Base-by-base conservation (phyloP, 1,284 basidiomycete species). In the Leucocoprinus gongylophorus region DNA sequence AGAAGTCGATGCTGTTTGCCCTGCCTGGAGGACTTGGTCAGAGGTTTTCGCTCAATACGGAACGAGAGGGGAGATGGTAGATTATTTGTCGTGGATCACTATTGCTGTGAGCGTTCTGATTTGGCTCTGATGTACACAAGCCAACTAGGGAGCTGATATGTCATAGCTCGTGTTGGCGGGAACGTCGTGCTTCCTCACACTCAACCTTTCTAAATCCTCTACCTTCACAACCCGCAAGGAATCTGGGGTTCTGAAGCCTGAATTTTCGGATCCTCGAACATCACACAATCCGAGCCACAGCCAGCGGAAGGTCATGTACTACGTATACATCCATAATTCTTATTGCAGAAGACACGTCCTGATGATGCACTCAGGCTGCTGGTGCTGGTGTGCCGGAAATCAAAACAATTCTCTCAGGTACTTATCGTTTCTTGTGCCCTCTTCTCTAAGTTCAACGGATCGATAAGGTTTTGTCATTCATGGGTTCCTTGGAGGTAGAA, bases 361-460 rank as follows among this genome's bases (percentile, higher is more conserved):
- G 48, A 46, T 42, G 38, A 39, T 48, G 39, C 48, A 26, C 21
- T 23, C 59, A 89, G 84, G 95, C 95, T 12, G 91, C 92, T 26
- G 95, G 95, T 12, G 93, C 90, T 62, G 95, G 95, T 56, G 95
- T 98, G 53, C 94, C 95, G 0, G 95, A 98, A 67, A 88, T 98
- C 67, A 99, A 98, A 70, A 95, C 93, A 1, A 97, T 98, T 53
- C 75, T 99, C 35, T 94, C 91, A 53, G 93, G 88, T 81, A 57
- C 40, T 40, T 10, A 26, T 4, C 35, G 13, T 17, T 15, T 37
- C 49, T 17, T 12, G 56, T 52, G 5, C 21, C 45, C 23, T 9
- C 23, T 23, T 45, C 40, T 23, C 53, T 21, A 40, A 18, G 17
- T 26, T 43, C n/a, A 50, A 52, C 29, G 5, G 30, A 32, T 50